Evolutionary conservation across 306 rosid genomes (phyloP), one percentile per base, ranked within the genome.

Genomic region (Abrus precatorius): DNA sequence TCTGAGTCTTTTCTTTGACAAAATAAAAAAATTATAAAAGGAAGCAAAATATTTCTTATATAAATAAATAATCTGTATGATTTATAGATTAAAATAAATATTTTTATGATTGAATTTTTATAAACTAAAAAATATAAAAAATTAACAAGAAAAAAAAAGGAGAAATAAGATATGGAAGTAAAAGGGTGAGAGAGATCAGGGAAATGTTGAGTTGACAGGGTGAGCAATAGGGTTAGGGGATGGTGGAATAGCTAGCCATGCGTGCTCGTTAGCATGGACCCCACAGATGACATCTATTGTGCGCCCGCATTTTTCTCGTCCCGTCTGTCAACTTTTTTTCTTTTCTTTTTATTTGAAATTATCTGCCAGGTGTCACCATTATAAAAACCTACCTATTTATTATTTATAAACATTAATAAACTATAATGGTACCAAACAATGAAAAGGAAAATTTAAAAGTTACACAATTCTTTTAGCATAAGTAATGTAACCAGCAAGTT

Each of bases 241-340:
- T 75, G 87, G 92, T 82, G 92, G 92, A 88, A 87, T 84, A 76
- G 76, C 6, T 86, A 79, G 48, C 89, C 91, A 90, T 38, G 84
- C 84, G 85, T 76, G 84, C 85, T 88, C 63, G 88, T 86, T 88
- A 76, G 87, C 74, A 74, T 72, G 84, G 92, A 66, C 74, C 86
- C 89, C 56, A 83, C 89, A 7, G 3, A 59, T 83, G 84, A 86
- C 84, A 87, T 83, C 89, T 79, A 88, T 83, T 79, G 64, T 84
- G 85, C 89, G 77, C 87, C 83, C 33, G 54, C 89, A 61, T 86
- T 84, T 82, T 84, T 82, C 72, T 87, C 83, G 43, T 85, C 84
- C 81, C 84, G 32, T 74, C 82, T 48, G 43, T 52, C 69, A 30
- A 33, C 5, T 5, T 73, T 49, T 49, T 43, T 41, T 5, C 3